Percentiles rank a stretch among this genome's conserved stretches.
These are phyloP conservation scores for Isatis tinctoria DNA, from an alignment of 345 rosid species.

Conservation along the genomic window DNA sequence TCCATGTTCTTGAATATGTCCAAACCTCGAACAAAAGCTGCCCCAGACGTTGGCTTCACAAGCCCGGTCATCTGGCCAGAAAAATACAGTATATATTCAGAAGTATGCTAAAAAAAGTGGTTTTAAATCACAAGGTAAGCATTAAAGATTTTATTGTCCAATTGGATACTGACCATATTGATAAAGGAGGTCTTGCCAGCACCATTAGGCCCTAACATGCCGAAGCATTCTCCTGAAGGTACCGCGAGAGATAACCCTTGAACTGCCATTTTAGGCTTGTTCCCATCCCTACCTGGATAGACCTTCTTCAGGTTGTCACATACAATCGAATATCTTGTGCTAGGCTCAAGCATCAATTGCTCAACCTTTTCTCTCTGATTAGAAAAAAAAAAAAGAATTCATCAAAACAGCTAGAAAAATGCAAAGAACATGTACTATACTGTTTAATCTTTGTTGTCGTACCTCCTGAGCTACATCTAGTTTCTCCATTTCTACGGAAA, in stretches of 20 bases:
- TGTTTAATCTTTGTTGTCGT: background rate
- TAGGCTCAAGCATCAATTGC: constrained; percentile 54
- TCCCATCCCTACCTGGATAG: constrained; percentile 90
- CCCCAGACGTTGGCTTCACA: constrained; percentile 70
- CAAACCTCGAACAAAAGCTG: constrained; percentile 64
- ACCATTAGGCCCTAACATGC: constrained; percentile 98
- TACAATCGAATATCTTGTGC: constrained; percentile 52
- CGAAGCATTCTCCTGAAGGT: constrained; percentile 95
- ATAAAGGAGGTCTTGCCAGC: constrained; percentile 97
- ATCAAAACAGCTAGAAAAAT: background rate
- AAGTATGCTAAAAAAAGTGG: background rate
- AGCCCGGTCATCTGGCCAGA: constrained; percentile 83
- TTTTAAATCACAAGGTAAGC: background rate
- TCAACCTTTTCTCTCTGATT: constrained; percentile 78
- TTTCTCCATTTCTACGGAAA: constrained; percentile 71
- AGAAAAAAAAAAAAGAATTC: background rate
- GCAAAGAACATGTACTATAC: background rate
- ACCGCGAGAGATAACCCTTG: constrained; percentile 86
- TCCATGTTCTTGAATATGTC: constrained; percentile 68
- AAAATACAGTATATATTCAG: background rate
- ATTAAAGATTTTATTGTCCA: background rate
- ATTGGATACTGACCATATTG: constrained; percentile 62
- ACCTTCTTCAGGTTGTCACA: constrained; percentile 73
- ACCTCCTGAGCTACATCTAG: constrained; percentile 91
- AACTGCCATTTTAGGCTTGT: constrained; percentile 80